Percentiles rank a stretch among this genome's conserved stretches.
Conservation (phyloP, 2,329 filamentous ascomycete species). For the Alternaria brassicae region DNA sequence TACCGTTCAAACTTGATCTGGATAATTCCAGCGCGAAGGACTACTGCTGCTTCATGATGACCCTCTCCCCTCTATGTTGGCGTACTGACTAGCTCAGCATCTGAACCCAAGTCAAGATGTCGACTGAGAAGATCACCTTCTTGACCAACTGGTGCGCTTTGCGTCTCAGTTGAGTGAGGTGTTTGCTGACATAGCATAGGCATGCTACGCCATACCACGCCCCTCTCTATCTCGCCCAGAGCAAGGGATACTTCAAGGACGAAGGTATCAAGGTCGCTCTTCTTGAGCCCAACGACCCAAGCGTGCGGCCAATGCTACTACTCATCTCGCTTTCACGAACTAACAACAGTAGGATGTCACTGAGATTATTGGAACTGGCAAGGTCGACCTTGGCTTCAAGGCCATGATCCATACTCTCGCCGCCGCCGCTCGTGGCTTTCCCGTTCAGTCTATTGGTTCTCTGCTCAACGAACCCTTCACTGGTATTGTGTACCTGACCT, state of each 20-base stretch:
- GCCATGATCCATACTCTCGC: slow-evolving; percentile 85
- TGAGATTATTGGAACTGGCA: slow-evolving; percentile 78
- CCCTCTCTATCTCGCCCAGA: slow-evolving; percentile 77
- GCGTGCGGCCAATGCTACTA: slow-evolving; percentile 53
- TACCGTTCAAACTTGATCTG: slow-evolving; percentile 86
- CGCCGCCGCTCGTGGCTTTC: slow-evolving; percentile 77
- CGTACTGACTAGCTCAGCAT: slow-evolving; percentile 41
- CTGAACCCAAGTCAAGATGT: slow-evolving; percentile 67
- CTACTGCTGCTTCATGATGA: slow-evolving; percentile 70
- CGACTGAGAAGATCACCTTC: slow-evolving; percentile 85
- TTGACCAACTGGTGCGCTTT: slow-evolving; percentile 76
- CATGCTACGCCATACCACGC: slow-evolving; percentile 83
- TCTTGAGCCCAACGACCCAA: slow-evolving; percentile 79
- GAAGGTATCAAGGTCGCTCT: slow-evolving; percentile 80
- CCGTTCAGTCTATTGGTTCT: slow-evolving; percentile 74
- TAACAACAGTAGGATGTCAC: slow-evolving; percentile 68
- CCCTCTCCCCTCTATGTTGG: slow-evolving; percentile 43
- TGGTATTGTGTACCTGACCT: slow-evolving; percentile 77
- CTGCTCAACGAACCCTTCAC: slow-evolving; percentile 83
- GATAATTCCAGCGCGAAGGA: slow-evolving; percentile 87
- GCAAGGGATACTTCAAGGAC: slow-evolving; percentile 76
- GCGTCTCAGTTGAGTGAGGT: slow-evolving; percentile 2
- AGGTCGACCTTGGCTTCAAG: slow-evolving; percentile 81
- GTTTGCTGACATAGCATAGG: slow-evolving; percentile 56
- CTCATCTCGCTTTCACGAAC: background rate